Evolutionary conservation across 345 rosid species (phyloP).

Genomic region (Anacardium occidentale): DNA sequence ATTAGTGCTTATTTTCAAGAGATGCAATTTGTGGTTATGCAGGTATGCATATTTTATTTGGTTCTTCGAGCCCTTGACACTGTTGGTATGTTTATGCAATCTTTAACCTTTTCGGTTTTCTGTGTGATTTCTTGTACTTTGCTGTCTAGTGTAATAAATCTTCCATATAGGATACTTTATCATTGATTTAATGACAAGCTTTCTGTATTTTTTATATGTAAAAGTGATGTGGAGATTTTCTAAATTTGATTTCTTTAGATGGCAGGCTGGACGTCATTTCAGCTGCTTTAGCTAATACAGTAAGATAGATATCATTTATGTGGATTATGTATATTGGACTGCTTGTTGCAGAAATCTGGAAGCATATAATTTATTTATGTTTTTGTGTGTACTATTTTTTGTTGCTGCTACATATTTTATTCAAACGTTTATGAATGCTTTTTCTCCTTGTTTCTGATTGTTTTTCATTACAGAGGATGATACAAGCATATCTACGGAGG

Average conservation of each 20-base stretch:
- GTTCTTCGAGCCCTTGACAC: conserved; percentile 98
- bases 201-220: neutral
- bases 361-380: neutral
- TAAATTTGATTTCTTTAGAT: neutral
- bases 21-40: conserved; percentile 25
- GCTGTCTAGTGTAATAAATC: conserved; percentile 4
- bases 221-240: neutral
- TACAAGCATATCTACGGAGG: conserved; percentile 78
- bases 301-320: neutral
- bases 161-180: neutral
- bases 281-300: neutral
- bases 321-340: neutral
- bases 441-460: neutral
- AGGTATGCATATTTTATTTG: conserved; percentile 92
- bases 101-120: neutral
- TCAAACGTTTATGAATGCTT: neutral
- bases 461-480: conserved; percentile 79
- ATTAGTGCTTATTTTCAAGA: neutral
- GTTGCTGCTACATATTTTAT: neutral
- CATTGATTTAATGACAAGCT: neutral
- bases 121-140: conserved; percentile 13
- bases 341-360: neutral
- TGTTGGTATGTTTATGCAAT: conserved; percentile 58
- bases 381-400: neutral
- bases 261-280: neutral